Evolutionary conservation across 1,284 basidiomycete species (phyloP).

Genomic region (Malassezia furfur): DNA sequence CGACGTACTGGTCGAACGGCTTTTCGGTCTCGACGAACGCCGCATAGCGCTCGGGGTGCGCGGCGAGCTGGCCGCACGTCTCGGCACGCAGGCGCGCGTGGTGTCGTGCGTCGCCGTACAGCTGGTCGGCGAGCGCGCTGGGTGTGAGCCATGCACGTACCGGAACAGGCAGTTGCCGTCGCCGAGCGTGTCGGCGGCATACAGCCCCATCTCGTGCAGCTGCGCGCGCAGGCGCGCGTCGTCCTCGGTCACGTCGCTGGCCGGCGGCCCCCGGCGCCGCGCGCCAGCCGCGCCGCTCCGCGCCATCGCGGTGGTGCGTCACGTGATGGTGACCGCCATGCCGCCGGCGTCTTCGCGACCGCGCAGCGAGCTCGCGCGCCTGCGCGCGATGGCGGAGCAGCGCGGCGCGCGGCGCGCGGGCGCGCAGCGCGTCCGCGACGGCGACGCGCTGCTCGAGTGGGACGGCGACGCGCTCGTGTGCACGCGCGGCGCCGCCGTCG

Average conservation of each 20-base stretch:
- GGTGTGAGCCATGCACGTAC: constrained; percentile 8
- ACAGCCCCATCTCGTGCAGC: constrained; percentile 39
- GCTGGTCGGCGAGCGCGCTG: constrained; percentile 53
- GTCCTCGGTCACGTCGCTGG: constrained; percentile 30
- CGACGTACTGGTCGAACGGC: constrained; percentile 42
- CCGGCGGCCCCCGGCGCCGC: background rate
- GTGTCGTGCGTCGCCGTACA: constrained; percentile 64
- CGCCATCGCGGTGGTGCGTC: background rate
- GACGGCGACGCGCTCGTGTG: background rate
- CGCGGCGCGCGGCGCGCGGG: constrained; percentile 1
- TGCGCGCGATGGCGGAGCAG: constrained; percentile 9
- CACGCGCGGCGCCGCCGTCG: background rate
- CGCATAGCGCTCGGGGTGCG: constrained; percentile 63
- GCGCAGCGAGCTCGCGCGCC: constrained; percentile 5
- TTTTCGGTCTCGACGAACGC: constrained; percentile 81
- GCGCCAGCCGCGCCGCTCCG: background rate
- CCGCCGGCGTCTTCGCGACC: background rate
- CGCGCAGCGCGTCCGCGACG: background rate
- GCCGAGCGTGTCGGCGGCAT: constrained; percentile 43
- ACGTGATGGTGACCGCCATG: background rate
- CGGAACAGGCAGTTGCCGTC: constrained; percentile 47
- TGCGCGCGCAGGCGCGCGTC: constrained; percentile 38
- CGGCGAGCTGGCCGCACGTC: constrained; percentile 67
- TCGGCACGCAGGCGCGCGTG: constrained; percentile 59
- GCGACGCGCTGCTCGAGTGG: background rate